phyloP scores from a whole-genome alignment of 495 filamentous ascomycete genomes.

The Lentithecium fluviatile region DNA sequence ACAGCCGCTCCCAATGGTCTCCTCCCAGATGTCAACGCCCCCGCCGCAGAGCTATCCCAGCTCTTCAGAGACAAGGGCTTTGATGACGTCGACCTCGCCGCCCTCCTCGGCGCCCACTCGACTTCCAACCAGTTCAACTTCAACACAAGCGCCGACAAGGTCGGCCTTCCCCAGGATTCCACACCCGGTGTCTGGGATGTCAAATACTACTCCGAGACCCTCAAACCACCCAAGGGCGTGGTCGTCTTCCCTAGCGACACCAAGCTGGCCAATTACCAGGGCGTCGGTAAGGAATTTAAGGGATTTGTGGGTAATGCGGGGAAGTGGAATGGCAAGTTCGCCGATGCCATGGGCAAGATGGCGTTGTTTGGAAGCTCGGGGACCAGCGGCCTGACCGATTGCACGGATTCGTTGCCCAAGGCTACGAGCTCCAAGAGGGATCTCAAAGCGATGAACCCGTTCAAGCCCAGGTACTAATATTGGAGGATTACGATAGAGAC shows the following conservation, averaged over 20 bases:
- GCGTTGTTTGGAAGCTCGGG: conserved; percentile 21
- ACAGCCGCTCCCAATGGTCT: conserved; percentile 27
- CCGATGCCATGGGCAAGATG: conserved; percentile 31
- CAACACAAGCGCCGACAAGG: neutral
- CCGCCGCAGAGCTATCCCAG: conserved; percentile 25
- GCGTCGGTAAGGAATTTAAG: conserved; percentile 37
- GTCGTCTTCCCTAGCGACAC: conserved; percentile 30
- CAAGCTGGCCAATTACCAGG: conserved; percentile 14
- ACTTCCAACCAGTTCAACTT: conserved; percentile 32
- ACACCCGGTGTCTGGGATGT: conserved; percentile 42
- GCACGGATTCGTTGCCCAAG: conserved; percentile 32
- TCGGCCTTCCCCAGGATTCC: conserved; percentile 33
- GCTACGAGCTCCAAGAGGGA: conserved; percentile 24
- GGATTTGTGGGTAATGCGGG: conserved; percentile 41
- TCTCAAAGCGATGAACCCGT: conserved; percentile 20
- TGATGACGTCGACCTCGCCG: conserved; percentile 36
- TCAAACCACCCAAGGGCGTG: conserved; percentile 20
- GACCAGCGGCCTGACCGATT: conserved; percentile 19
- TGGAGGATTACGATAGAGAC: neutral
- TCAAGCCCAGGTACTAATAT: conserved; percentile 14
- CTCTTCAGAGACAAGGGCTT: conserved; percentile 40
- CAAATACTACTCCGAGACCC: conserved; percentile 37
- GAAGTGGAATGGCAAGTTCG: conserved; percentile 36
- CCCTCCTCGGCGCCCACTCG: conserved; percentile 39
- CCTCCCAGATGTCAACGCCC: conserved; percentile 37